A percentile compares a stretch with the other conserved stretches of the same genome.
Evolutionary conservation across 495 filamentous ascomycete species (phyloP).

Genomic region (Penicillium paxilli): DNA sequence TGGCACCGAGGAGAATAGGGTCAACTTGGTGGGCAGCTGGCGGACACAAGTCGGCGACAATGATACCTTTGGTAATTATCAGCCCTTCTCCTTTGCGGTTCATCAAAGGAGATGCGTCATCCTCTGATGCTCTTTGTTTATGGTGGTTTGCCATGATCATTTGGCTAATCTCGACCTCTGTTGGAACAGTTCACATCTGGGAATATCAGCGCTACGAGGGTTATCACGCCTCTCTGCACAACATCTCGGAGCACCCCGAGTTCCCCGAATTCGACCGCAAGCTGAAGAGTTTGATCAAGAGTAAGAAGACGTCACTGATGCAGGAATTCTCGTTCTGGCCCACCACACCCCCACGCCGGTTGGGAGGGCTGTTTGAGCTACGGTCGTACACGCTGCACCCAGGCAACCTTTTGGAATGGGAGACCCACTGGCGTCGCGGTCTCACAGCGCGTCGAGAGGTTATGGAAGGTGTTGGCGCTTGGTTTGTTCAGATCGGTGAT

Average conservation of each 20-base stretch:
- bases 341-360: slow-evolving; percentile 81
- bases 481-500: slow-evolving; percentile 98
- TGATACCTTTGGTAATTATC: slow-evolving; percentile 89
- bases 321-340: slow-evolving; percentile 99
- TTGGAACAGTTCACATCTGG: slow-evolving; percentile 83
- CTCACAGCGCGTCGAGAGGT: slow-evolving; percentile 87
- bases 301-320: slow-evolving; percentile 90
- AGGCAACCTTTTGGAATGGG: slow-evolving; percentile 95
- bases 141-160: neutral
- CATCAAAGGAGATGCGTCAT: too few relatives aligned
- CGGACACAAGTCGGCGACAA: slow-evolving; percentile 97
- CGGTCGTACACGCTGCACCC: slow-evolving; percentile 96
- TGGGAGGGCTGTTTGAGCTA: slow-evolving; percentile 94
- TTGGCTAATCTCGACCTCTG: too few relatives aligned
- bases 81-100: too few relatives aligned
- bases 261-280: slow-evolving; percentile 79
- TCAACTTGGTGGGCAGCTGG: slow-evolving; percentile 97
- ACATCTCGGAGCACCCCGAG: slow-evolving; percentile 74
- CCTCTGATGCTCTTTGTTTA: too few relatives aligned
- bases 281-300: slow-evolving; percentile 75
- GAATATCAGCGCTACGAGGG: slow-evolving; percentile 97
- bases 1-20: slow-evolving; percentile 75
- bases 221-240: slow-evolving; percentile 88
- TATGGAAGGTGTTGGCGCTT: slow-evolving; percentile 98
- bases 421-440: slow-evolving; percentile 95